Evolutionary conservation across 805 yeast genomes (phyloP).

Genomic region (Ogataea paraovalis): DNA sequence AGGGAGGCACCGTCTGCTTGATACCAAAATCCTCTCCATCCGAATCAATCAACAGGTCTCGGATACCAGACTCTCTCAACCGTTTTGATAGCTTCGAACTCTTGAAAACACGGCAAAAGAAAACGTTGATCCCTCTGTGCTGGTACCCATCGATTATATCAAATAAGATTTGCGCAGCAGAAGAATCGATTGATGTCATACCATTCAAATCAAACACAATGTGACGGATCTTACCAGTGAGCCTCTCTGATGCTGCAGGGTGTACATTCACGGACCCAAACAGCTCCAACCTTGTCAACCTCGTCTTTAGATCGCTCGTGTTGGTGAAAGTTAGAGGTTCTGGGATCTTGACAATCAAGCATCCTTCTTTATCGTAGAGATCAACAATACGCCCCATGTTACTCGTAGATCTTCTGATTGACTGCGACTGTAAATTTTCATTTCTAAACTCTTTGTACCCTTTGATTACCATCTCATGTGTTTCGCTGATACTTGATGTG

Average conservation of each 20-base stretch:
- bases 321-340: slow-evolving; percentile 90
- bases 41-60: slow-evolving; percentile 28
- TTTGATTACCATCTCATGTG: slow-evolving; percentile 16
- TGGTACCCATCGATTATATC: slow-evolving; percentile 58
- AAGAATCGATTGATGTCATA: slow-evolving; percentile 74
- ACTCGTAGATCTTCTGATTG: no score
- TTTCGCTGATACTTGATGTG: background rate
- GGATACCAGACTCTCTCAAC: slow-evolving; percentile 54
- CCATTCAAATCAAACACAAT: slow-evolving; percentile 78
- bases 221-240: slow-evolving; percentile 43
- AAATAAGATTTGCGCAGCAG: slow-evolving; percentile 68
- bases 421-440: background rate
- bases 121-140: slow-evolving; percentile 51
- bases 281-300: slow-evolving; percentile 65
- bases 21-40: slow-evolving; percentile 26
- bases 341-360: slow-evolving; percentile 74
- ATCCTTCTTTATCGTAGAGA: slow-evolving; percentile 51
- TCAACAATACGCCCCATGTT: background rate
- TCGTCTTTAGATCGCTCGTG: slow-evolving; percentile 65
- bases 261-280: slow-evolving; percentile 74
- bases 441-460: slow-evolving; percentile 27
- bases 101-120: slow-evolving; percentile 57
- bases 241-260: slow-evolving; percentile 46
- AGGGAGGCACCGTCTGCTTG: slow-evolving; percentile 35
- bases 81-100: slow-evolving; percentile 43